phyloP scores from a whole-genome alignment of 352 stramenopile genomes.

The Halophytophthora batemanensis region DNA sequence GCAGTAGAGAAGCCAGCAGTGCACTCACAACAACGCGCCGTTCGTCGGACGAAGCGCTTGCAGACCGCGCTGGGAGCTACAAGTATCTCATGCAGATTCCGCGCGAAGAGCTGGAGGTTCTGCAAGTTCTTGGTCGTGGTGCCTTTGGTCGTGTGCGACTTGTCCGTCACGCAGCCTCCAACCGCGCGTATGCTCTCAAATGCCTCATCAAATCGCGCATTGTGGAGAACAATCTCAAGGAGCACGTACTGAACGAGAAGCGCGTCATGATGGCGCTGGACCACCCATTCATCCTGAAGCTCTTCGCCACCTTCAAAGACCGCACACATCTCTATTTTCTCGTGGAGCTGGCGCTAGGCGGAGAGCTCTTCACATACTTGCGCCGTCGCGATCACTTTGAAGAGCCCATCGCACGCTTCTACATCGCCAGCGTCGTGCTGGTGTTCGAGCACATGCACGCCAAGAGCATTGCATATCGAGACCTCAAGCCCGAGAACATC shows the following conservation, averaged over 20 bases:
- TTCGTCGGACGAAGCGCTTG: constrained; percentile 31
- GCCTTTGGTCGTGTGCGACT: constrained; percentile 90
- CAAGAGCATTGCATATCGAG: constrained; percentile 89
- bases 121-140: constrained; percentile 76
- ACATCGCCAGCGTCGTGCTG: constrained; percentile 87
- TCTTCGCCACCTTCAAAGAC: constrained; percentile 90
- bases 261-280: constrained; percentile 84
- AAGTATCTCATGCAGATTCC: constrained; percentile 77
- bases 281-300: constrained; percentile 91
- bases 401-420: constrained; percentile 78
- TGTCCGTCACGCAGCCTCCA: constrained; percentile 63
- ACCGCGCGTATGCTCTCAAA: constrained; percentile 88
- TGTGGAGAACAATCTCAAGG: constrained; percentile 88
- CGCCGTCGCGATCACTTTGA: constrained; percentile 69
- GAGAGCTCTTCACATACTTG: constrained; percentile 92
- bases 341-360: constrained; percentile 89
- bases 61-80: constrained; percentile 40
- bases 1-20: constrained; percentile 5
- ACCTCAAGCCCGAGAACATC: constrained; percentile 91
- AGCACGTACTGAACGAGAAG: constrained; percentile 92
- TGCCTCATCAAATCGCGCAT: constrained; percentile 91
- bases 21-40: constrained; percentile 11
- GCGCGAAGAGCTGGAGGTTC: constrained; percentile 69
- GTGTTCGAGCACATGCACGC: constrained; percentile 90
- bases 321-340: constrained; percentile 89